Evolutionary conservation across 2,329 filamentous ascomycete species (phyloP).

Genomic region (Pyrenophora graminea): DNA sequence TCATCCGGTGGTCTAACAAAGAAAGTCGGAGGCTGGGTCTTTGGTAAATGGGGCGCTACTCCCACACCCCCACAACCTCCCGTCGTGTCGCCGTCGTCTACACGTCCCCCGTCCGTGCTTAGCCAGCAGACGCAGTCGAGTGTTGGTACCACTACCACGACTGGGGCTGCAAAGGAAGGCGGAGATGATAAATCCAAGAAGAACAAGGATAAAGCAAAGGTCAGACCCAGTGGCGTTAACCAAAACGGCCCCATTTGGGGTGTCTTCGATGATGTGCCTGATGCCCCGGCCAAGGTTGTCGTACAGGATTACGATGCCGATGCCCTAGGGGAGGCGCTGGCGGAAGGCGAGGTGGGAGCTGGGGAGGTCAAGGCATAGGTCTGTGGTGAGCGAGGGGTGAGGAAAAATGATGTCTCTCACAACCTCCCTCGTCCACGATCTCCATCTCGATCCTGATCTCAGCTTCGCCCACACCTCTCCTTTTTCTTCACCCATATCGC

Average conservation of each 20-base stretch:
- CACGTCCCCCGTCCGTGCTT: slow-evolving; percentile 25
- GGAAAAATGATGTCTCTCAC: neutral
- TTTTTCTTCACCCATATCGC: neutral
- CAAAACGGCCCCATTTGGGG: slow-evolving; percentile 47
- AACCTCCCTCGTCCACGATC: neutral
- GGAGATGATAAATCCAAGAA: neutral
- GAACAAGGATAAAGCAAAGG: slow-evolving; percentile 23
- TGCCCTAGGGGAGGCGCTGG: slow-evolving; percentile 44
- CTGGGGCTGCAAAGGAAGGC: neutral
- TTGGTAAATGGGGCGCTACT: slow-evolving; percentile 64
- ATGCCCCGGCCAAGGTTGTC: slow-evolving; percentile 40
- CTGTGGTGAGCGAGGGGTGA: neutral
- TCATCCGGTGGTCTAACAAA: slow-evolving; percentile 49
- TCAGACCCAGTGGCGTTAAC: slow-evolving; percentile 45
- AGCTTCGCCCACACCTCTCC: neutral
- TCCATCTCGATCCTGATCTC: neutral
- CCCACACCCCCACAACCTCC: slow-evolving; percentile 44
- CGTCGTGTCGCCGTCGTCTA: slow-evolving; percentile 11
- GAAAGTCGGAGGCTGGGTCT: slow-evolving; percentile 68
- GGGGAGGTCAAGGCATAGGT: neutral
- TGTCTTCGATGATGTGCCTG: slow-evolving; percentile 43
- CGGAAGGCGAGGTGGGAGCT: neutral
- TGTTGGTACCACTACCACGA: slow-evolving; percentile 14
- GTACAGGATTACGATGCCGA: slow-evolving; percentile 45
- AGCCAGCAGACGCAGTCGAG: slow-evolving; percentile 30